These are phyloP conservation scores for Eimeria maxima DNA, from an alignment of 169 alveolate genomes.

Conservation along the genomic window DNA sequence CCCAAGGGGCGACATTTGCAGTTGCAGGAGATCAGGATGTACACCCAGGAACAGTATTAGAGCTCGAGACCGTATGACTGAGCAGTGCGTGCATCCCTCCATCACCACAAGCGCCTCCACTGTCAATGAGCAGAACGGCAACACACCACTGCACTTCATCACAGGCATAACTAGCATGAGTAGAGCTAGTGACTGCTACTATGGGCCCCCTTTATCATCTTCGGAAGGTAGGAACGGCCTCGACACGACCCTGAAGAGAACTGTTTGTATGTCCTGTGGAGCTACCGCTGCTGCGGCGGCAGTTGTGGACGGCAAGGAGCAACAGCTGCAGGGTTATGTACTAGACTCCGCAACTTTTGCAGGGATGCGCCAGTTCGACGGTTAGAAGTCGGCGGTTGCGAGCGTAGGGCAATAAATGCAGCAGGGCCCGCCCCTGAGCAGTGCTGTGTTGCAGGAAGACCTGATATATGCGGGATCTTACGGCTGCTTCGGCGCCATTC, in stretches of 20 bases:
- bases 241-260: background rate
- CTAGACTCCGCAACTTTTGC: conserved; percentile 29
- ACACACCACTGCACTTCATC: background rate
- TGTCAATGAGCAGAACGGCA: background rate
- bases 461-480: background rate
- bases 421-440: background rate
- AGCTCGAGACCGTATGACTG: background rate
- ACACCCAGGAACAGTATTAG: background rate
- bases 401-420: background rate
- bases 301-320: conserved; percentile 1
- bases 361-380: background rate
- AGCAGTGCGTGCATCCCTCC: background rate
- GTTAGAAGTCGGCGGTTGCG: background rate
- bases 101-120: conserved; percentile 11
- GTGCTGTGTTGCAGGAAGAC: background rate
- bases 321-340: background rate
- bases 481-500: background rate
- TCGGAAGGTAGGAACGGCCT: background rate
- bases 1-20: background rate
- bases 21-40: background rate
- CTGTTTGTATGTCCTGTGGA: conserved; percentile 36
- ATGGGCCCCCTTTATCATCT: background rate
- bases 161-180: background rate
- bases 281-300: conserved; percentile 19
- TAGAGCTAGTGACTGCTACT: background rate